Percentiles rank a stretch among this genome's conserved stretches.
These are phyloP conservation scores for Chlorella sorokiniana DNA, from an alignment of 139 green algal species.

Conservation along the genomic window DNA sequence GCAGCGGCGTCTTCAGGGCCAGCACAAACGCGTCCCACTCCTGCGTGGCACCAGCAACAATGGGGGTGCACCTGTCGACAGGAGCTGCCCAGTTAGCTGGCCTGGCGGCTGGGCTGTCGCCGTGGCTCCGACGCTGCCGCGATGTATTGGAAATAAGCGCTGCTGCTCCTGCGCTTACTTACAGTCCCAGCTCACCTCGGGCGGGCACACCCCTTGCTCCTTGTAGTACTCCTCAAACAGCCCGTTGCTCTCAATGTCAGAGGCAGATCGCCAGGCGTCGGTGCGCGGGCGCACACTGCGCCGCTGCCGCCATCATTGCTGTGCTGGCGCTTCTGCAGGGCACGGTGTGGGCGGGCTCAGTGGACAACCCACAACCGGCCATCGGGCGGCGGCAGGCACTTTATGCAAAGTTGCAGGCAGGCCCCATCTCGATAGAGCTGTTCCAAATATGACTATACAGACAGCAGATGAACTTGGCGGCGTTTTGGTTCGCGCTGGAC, in stretches of 20 bases:
- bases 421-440: too few species aligned
- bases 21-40: conserved; percentile 93
- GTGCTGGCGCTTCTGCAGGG: conserved; percentile 40
- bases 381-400: background rate
- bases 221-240: conserved; percentile 80
- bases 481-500: too few species aligned
- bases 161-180: background rate
- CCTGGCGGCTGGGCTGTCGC: too few species aligned
- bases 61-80: too few species aligned
- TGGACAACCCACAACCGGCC: background rate
- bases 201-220: conserved; percentile 47
- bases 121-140: too few species aligned
- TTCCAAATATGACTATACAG: too few species aligned
- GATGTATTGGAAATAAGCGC: too few species aligned
- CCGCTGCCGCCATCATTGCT: background rate
- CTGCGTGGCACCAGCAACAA: background rate
- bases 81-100: too few species aligned
- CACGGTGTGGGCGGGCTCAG: background rate
- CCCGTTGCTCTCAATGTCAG: conserved; percentile 36
- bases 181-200: conserved; percentile 17
- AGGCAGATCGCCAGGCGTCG: background rate
- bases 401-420: too few species aligned
- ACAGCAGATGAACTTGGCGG: too few species aligned
- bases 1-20: conserved; percentile 76
- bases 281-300: background rate